A percentile compares a stretch with the other conserved stretches of the same genome.
phyloP scores from a whole-genome alignment of 805 yeast species.

The Zygosaccharomyces pseudorouxii region DNA sequence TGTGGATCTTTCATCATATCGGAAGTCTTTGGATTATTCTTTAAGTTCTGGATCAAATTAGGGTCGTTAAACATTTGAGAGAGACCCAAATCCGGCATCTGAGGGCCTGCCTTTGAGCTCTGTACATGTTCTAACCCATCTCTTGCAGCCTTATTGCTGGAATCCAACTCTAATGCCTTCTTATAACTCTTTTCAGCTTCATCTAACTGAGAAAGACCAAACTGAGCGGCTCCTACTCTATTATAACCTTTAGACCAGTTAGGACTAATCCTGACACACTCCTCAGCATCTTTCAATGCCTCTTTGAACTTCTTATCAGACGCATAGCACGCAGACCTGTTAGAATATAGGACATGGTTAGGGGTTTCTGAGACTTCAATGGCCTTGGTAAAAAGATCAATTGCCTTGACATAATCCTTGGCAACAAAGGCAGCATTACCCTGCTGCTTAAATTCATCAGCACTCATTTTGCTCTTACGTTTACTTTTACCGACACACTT shows the following conservation, averaged over 20 bases:
- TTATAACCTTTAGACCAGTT: conserved; percentile 94
- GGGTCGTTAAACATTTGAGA: conserved; percentile 80
- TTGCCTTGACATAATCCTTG: conserved; percentile 77
- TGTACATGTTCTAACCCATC: conserved; percentile 71
- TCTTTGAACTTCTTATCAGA: conserved; percentile 66
- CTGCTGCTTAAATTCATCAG: conserved; percentile 79
- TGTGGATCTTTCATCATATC: conserved; percentile 84
- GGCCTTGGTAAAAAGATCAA: conserved; percentile 77
- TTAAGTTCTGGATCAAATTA: conserved; percentile 65
- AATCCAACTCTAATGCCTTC: conserved; percentile 77
- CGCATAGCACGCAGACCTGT: conserved; percentile 89
- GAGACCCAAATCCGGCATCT: conserved; percentile 66
- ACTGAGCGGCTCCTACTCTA: conserved; percentile 89
- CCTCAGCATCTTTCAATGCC: conserved; percentile 81
- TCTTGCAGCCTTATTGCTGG: conserved; percentile 78
- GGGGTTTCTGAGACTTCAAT: conserved; percentile 77
- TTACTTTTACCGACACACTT: neutral
- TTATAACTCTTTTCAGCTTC: conserved; percentile 68
- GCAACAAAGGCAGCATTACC: conserved; percentile 92
- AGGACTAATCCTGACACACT: conserved; percentile 75
- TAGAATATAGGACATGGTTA: conserved; percentile 88
- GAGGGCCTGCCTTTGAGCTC: conserved; percentile 49
- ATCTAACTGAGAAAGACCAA: conserved; percentile 77
- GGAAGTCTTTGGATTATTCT: conserved; percentile 79
- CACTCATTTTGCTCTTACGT: conserved; percentile 38